These are phyloP conservation scores for Bromus sterilis DNA, from an alignment of 176 grass and related monocot species.

Conservation along the genomic window DNA sequence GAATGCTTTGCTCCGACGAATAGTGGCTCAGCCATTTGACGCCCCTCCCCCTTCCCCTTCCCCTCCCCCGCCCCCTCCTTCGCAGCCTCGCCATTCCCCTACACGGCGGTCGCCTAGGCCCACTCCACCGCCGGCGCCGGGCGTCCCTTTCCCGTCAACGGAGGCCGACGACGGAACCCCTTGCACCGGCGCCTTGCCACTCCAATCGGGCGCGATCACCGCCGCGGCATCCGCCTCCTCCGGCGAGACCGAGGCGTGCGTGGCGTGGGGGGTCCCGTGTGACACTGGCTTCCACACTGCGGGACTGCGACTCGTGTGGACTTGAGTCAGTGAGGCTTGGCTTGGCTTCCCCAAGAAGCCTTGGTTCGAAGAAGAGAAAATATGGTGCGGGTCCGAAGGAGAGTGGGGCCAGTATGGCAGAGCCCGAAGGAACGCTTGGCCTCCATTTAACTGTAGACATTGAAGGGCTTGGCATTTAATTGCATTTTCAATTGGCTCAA, in stretches of 20 bases:
- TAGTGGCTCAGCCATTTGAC: constrained; percentile 36
- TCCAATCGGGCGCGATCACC: no score
- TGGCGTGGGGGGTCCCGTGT: no score
- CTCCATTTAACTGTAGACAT: no score
- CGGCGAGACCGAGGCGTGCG: neutral
- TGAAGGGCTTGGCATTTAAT: no score
- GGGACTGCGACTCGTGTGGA: neutral
- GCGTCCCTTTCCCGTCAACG: no score
- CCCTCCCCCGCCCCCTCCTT: neutral
- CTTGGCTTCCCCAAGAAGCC: neutral
- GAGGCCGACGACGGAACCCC: no score
- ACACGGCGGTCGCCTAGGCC: no score
- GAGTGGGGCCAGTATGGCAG: neutral
- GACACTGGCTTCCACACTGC: neutral
- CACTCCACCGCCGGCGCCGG: no score
- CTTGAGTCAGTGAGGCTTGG: no score
- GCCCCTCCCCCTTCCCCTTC: neutral
- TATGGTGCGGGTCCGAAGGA: neutral
- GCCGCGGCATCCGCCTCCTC: neutral
- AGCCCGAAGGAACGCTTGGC: no score
- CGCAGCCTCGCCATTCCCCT: neutral
- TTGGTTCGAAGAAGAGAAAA: neutral
- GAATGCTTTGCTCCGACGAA: constrained; percentile 38
- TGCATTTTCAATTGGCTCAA: no score
- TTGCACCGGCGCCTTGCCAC: no score